Base-by-base conservation (phyloP, 2,329 filamentous ascomycete species). In the Kalmusia sp. region DNA sequence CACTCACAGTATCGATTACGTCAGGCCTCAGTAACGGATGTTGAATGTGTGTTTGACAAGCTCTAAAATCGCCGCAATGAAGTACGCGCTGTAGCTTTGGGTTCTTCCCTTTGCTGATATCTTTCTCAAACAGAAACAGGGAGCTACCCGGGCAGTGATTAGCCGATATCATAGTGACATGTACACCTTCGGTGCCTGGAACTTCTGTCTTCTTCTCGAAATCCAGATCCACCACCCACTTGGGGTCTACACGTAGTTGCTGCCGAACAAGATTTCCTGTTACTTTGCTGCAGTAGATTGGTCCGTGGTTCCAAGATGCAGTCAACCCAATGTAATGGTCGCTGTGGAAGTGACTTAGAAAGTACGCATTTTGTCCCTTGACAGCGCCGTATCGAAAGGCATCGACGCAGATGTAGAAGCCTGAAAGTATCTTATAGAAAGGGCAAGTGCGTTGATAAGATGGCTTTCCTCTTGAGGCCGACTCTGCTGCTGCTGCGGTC, bases 111-210 rank as follows among this genome's bases (percentile, higher is more conserved):
- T 84, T 86, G 2, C 84, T 84, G 11, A 89, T 76, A 0, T 77
- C 76, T 71, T 96, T 97, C 70, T 97, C 90, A 62, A 97, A 98
- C 0, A 99, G 80, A 65, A 96, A 99, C 1, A 99, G 77, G 0
- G 93, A 96, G 65, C 92, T 97, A 0, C 95, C 95, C 0, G 95
- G 95, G 64, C 95, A 99, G 69, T 99, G 95, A 64, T 99, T 99
- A 11, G 95, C 95, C 2, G 91, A 87, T 27, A 99, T 92, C 92
- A 98, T 96, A 2, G 92, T 96, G 34, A 98, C 92, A 8, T 83
- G 84, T 5, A 92, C 93, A 1, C 92, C 92, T 49, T 89, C 84
- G 0, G 92, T 96, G 7, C 85, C 87, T 0, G 92, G 91, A 0
- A 99, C 85, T 57, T 96, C 90, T 5, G 88, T 82, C 46, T 84